phyloP scores from a whole-genome alignment of 768 basidiomycete species.

The Lyophyllum atratum region DNA sequence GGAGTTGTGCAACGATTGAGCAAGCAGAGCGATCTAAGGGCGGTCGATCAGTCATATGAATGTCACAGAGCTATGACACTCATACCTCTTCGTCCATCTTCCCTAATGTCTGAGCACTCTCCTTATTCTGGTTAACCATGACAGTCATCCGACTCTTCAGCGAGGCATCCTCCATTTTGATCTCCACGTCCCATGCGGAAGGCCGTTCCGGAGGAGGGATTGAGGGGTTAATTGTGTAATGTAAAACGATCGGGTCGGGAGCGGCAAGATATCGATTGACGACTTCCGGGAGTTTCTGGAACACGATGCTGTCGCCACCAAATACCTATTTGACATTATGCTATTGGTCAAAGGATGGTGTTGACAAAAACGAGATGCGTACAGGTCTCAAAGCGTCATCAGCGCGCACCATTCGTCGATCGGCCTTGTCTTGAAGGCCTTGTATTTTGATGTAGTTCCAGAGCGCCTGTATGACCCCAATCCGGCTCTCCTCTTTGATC shows the following conservation, averaged over 20 bases:
- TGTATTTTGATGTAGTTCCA: slow-evolving; percentile 94
- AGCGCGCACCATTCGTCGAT: slow-evolving; percentile 67
- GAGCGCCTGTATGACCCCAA: slow-evolving; percentile 77
- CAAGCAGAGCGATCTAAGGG: slow-evolving; percentile 73
- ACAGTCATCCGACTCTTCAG: slow-evolving; percentile 77
- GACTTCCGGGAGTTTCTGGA: slow-evolving; percentile 82
- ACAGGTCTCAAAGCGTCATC: slow-evolving; percentile 73
- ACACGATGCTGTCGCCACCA: slow-evolving; percentile 65
- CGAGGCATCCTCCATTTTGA: slow-evolving; percentile 81
- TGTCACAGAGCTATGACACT: not conserved
- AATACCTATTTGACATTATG: slow-evolving; percentile 54
- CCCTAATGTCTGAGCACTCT: slow-evolving; percentile 63
- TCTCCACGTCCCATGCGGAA: slow-evolving; percentile 83
- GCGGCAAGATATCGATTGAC: slow-evolving; percentile 78
- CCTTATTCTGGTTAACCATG: slow-evolving; percentile 69
- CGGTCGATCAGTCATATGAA: not conserved
- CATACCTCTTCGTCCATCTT: slow-evolving; percentile 90
- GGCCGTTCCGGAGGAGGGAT: slow-evolving; percentile 66
- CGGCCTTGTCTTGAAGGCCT: slow-evolving; percentile 80
- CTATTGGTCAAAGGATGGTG: not conserved
- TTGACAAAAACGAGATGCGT: slow-evolving; percentile 16
- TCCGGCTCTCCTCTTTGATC: slow-evolving; percentile 82
- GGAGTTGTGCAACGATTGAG: slow-evolving; percentile 85
- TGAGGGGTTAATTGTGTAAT: slow-evolving; percentile 71
- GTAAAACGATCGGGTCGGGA: slow-evolving; percentile 79